Base-by-base conservation (phyloP, 164 flowering plant species). In the Macadamia integrifolia region DNA sequence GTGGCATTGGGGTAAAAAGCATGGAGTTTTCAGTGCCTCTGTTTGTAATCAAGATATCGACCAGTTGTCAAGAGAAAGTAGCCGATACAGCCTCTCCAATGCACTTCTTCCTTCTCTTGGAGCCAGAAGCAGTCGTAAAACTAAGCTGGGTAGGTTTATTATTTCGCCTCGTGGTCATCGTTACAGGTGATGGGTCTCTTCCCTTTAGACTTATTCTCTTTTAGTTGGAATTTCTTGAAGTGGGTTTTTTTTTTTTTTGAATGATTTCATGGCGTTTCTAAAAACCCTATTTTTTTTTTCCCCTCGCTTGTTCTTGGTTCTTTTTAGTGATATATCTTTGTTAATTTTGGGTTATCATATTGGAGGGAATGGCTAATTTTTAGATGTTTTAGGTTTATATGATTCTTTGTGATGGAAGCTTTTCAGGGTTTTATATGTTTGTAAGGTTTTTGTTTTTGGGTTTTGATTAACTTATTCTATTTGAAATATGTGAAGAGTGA, bases 41-140 rank as follows among this genome's bases (percentile, higher is more conserved):
- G 66, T 84, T 61, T 87, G 96, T 18, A 11, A 9, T 46, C 82
- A 46, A 9, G 50, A 80, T 72, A 57, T 80, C 1, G 88, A 88
- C 67, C 90, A 85, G 71, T 14, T 88, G 14, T 92, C 98, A 0
- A 81, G 90, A 77, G 96, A 93, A 3, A 84, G 88, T 6, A 93
- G 98, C 70, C 90, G 85, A n/a, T 90, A 86, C 79, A 93, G 97
- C 70, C 82, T 91, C 43, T 74, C 90, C 0, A 83, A 80, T 29
- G 92, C 86, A 17, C 74, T 93, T 61, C 78, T 93, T 28, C 98
- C 97, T 30, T 76, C 98, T 0, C 96, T 93, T 15, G 98, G 97
- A 6, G 97, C 91, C 0, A 72, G 92, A 44, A 90, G 93, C 69
- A 80, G 81, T 61, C 92, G 93, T 2, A 71, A 87, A 53, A 80